Conservation (phyloP, 495 filamentous ascomycete genomes). For the Aspergillus cavernicola region DNA sequence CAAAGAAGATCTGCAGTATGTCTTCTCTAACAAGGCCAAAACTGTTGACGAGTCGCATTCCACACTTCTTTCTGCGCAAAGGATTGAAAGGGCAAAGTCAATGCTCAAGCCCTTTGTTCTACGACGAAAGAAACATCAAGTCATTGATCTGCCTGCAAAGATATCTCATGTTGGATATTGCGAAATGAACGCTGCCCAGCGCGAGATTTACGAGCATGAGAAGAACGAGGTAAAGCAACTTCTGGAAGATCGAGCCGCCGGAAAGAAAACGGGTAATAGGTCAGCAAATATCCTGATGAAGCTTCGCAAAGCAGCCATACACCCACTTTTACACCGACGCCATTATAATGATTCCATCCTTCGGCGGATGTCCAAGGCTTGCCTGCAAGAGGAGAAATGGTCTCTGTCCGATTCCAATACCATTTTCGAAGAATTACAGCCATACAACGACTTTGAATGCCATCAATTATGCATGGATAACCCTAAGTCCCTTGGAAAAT, state of each 20-base stretch:
- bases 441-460: constrained; percentile 77
- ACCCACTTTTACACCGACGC: constrained; percentile 80
- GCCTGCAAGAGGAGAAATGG: constrained; percentile 62
- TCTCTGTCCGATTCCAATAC: constrained; percentile 57
- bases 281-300: constrained; percentile 81
- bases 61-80: constrained; percentile 75
- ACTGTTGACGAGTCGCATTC: constrained; percentile 67
- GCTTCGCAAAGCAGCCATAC: constrained; percentile 87
- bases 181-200: constrained; percentile 65
- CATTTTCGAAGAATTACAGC: constrained; percentile 67
- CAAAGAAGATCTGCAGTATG: constrained; percentile 67
- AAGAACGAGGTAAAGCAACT: constrained; percentile 51
- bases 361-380: constrained; percentile 70
- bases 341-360: constrained; percentile 72
- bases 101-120: constrained; percentile 96
- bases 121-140: constrained; percentile 89
- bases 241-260: constrained; percentile 53
- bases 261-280: constrained; percentile 52
- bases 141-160: constrained; percentile 87
- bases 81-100: constrained; percentile 78
- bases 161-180: constrained; percentile 73
- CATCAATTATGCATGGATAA: constrained; percentile 73
- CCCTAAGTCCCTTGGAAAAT: constrained; percentile 62
- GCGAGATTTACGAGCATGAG: constrained; percentile 65
- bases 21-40: constrained; percentile 91